A percentile compares a stretch with the other conserved stretches of the same genome.
phyloP scores from a whole-genome alignment of 805 yeast genomes.

The Sugiyamaella floridensis region DNA sequence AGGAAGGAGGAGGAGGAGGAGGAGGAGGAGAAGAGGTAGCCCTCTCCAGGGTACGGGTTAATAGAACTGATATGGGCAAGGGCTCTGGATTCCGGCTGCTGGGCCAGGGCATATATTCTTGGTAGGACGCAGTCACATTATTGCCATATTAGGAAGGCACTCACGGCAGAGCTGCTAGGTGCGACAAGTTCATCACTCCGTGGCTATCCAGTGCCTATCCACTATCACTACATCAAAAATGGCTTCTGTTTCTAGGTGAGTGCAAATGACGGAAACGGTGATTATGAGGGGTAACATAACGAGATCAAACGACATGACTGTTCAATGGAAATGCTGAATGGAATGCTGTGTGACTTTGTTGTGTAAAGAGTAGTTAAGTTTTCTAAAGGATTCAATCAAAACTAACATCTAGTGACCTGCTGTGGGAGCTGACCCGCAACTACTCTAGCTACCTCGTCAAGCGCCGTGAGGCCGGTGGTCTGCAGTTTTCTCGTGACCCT shows the following conservation, averaged over 20 bases:
- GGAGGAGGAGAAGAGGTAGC: no score
- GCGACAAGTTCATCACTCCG: neutral
- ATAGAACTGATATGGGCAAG: no score
- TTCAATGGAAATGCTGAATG: no score
- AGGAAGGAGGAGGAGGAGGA: no score
- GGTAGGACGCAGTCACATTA: neutral
- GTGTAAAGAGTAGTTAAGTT: no score
- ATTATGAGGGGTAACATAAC: neutral
- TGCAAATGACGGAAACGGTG: neutral
- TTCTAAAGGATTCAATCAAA: no score
- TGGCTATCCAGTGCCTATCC: neutral
- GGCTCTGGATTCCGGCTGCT: no score
- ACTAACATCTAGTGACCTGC: slow-evolving; percentile 33
- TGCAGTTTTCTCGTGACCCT: slow-evolving; percentile 43
- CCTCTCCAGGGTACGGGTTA: no score
- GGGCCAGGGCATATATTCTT: no score
- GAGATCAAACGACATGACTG: no score
- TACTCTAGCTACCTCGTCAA: slow-evolving; percentile 44
- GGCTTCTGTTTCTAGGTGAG: neutral
- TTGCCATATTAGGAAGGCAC: neutral
- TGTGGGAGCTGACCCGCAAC: slow-evolving; percentile 46
- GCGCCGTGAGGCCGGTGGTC: slow-evolving; percentile 37
- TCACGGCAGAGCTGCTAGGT: neutral
- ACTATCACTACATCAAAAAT: neutral
- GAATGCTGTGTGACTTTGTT: no score